A percentile compares a stretch with the other conserved stretches of the same genome.
Conservation (phyloP, 768 basidiomycete genomes). For the Epithele typhae region DNA sequence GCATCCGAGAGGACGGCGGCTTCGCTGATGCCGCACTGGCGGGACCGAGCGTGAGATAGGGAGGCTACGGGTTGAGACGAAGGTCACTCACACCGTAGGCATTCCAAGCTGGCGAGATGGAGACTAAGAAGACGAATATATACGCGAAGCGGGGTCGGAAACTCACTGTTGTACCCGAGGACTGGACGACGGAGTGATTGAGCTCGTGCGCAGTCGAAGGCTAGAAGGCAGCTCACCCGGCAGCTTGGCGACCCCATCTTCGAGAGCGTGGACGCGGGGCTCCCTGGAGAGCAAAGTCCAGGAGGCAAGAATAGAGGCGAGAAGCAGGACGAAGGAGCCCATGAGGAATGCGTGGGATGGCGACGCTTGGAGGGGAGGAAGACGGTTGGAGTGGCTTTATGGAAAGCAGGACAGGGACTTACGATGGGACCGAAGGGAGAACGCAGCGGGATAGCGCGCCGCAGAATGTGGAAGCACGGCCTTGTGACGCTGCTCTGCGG, state of each 20-base stretch:
- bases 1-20: slow-evolving; percentile 46
- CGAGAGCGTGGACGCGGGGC: slow-evolving; percentile 7
- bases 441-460: not conserved
- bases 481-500: too few relatives aligned
- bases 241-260: slow-evolving; percentile 30
- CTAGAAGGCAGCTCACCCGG: slow-evolving; percentile 26
- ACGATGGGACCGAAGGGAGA: not conserved
- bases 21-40: slow-evolving; percentile 57
- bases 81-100: slow-evolving; percentile 50
- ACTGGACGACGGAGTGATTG: slow-evolving; percentile 29
- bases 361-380: too few relatives aligned
- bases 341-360: slow-evolving; percentile 3
- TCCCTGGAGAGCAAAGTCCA: slow-evolving; percentile 2
- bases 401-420: not conserved
- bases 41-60: not conserved
- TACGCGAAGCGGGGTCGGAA: not conserved
- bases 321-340: slow-evolving; percentile 4
- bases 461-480: too few relatives aligned
- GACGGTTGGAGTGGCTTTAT: not conserved
- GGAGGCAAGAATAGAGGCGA: slow-evolving; percentile 6
- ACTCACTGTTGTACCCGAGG: slow-evolving; percentile 61
- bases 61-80: not conserved
- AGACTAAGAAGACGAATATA: slow-evolving; percentile 5
- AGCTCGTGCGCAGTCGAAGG: slow-evolving; percentile 1
- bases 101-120: slow-evolving; percentile 52